Evolutionary conservation across 2,329 filamentous ascomycete species (phyloP).

Genomic region (Aureobasidium subglaciale): DNA sequence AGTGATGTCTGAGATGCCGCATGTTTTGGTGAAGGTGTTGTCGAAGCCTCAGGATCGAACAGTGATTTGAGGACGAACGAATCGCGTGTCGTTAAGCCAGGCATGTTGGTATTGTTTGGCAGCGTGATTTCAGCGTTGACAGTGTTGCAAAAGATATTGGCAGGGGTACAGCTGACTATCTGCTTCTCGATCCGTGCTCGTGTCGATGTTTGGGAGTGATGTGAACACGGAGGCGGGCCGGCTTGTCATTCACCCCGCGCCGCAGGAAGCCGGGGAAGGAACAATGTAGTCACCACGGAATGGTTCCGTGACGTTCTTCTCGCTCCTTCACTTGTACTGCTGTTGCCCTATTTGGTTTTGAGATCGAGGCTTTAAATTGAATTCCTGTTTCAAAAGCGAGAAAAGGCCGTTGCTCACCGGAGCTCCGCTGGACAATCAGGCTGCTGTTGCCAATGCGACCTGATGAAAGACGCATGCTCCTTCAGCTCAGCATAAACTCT

Average conservation of each 20-base stretch:
- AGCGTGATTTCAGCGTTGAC: background rate
- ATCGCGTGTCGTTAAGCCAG: conserved; percentile 30
- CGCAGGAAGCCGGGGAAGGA: background rate
- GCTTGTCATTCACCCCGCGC: background rate
- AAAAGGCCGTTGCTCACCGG: conserved; percentile 21
- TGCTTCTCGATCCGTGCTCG: background rate
- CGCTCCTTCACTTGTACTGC: background rate
- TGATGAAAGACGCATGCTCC: conserved; percentile 44
- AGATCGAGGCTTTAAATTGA: no score
- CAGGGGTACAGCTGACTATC: conserved; percentile 3
- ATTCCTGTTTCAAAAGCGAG: no score
- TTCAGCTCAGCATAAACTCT: conserved; percentile 42
- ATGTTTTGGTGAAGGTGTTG: conserved; percentile 20
- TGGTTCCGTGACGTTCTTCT: background rate
- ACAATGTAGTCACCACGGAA: background rate
- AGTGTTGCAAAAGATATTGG: background rate
- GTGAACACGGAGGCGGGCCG: conserved; percentile 6
- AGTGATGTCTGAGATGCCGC: conserved; percentile 1
- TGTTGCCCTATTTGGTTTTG: no score
- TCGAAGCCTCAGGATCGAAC: conserved; percentile 35
- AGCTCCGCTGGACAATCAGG: conserved; percentile 45
- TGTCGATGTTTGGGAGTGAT: background rate
- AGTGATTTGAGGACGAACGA: conserved; percentile 31
- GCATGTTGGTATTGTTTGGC: conserved; percentile 2
- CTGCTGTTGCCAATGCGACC: conserved; percentile 49